Base-by-base conservation (phyloP, 208 protist species). In the Acanthamoeba healyi region DNA sequence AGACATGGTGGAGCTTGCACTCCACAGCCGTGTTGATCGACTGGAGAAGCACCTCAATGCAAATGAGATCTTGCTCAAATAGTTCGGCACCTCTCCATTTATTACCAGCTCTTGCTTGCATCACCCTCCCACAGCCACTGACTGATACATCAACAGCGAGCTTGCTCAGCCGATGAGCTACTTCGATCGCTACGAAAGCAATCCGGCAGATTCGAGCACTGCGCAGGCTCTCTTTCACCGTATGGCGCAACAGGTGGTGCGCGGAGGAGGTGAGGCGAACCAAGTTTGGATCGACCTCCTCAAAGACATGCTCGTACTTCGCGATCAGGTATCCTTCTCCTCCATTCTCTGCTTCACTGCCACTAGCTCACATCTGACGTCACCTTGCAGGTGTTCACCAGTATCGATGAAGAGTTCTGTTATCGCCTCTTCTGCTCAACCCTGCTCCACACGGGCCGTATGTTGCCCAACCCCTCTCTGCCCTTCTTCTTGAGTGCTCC, bases 391-490 rank as follows among this genome's bases (percentile, higher is more conserved):
- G 54, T 61, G 12, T 61, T 61, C 54, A 61, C 12, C 22, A 61
- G 22, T 40, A 40, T 82, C 40, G 72, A 82, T n/a, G 72, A 82
- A 44, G 2, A 17, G 24, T 82, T 49, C 40, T 82, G 72, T 29
- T 82, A 82, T 29, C 72, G 72, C 34, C 72, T 82, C 72, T 82
- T 82, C 40, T 82, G 72, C 72, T 82, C 72, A n/a, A 82, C 72
- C 26, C 72, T 82, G 19, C 72, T 82, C 72, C 34, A 82, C 26
- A 44, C 72, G 5, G 72, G 72, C 34, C 34, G 14, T 82, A 82
- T 42, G 36, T 44, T 42, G 24, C 34, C 36, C 72, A n/a, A n/a
- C n/a, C n/a, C n/a, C n/a, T n/a, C n/a, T n/a, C n/a, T n/a, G n/a
- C n/a, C n/a, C n/a, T n/a, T n/a, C n/a, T n/a, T n/a, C n/a, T n/a